A percentile compares a stretch with the other conserved stretches of the same genome.
Conservation (phyloP, 371 early-diverging fungal species). For the Mucor racemosus region DNA sequence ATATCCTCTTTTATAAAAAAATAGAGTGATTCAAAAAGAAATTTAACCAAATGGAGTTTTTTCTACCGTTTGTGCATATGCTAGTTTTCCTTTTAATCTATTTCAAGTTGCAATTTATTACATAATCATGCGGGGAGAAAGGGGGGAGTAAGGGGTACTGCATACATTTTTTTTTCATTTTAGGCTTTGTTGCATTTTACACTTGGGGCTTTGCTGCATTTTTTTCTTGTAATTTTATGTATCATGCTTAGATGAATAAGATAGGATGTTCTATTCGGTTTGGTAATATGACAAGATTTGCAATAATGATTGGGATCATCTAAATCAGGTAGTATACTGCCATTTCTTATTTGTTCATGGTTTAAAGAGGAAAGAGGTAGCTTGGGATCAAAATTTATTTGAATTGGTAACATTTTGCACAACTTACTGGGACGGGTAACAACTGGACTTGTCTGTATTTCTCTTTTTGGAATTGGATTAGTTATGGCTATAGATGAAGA, state of each 20-base stretch:
- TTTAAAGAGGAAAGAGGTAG: not conserved
- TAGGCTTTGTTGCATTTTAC: not conserved
- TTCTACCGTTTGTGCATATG: slow-evolving; percentile 7
- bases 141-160: not conserved
- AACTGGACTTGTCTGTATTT: not conserved
- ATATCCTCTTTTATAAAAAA: too few species aligned
- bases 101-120: not conserved
- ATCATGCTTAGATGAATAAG: slow-evolving; percentile 3
- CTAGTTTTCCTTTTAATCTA: not conserved
- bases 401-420: not conserved
- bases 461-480: not conserved
- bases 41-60: slow-evolving; percentile 5
- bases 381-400: not conserved
- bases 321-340: not conserved
- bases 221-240: not conserved
- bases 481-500: not conserved
- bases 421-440: not conserved
- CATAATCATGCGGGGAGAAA: not conserved
- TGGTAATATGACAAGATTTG: not conserved
- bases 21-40: not conserved
- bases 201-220: not conserved
- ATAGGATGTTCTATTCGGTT: slow-evolving; percentile 3
- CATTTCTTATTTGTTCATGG: not conserved
- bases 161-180: not conserved
- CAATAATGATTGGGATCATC: not conserved